Base-by-base conservation (phyloP, 2,329 filamentous ascomycete genomes). In the Ramichloridium luteum region DNA sequence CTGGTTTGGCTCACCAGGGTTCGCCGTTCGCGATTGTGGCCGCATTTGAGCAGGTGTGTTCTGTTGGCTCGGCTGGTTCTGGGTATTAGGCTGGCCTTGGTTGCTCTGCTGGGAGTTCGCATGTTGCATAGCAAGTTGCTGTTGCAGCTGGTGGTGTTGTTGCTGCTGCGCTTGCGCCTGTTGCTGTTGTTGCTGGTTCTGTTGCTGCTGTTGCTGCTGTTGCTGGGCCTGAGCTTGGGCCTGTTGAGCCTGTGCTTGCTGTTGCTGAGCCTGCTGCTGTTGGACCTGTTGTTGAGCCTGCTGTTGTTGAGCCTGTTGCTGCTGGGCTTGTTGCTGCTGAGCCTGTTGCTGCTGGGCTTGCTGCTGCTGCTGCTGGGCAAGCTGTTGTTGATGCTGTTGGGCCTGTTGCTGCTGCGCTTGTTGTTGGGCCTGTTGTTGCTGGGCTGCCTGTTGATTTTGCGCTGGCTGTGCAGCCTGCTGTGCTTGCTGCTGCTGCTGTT, bases 371-470 rank as follows among this genome's bases (percentile, higher is more conserved):
- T 43, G 39, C 16, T 45, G 31, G 13, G 46, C 29, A 28, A 47
- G 42, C 12, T 36, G 36, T 41, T 43, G 39, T 32, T 56, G 52
- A 16, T 50, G 53, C 16, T 46, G 47, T 39, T 56, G 53, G 16
- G 43, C 39, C 25, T 53, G 51, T 40, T 50, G 47, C 16, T 51
- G 50, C 18, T 55, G 53, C 25, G 73, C 61, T 23, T 23, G 58
- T 27, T 67, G 64, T 27, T 65, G 58, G 18, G 70, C 54, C 45
- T 72, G 70, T 36, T 68, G 65, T 31, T 54, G 31, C 37, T 41
- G 38, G 28, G 31, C 32, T 33, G 40, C 35, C 16, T 46, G 41
- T 26, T 23, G 20, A 23, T 56, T 50, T 28, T 53, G 43, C 30
- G 30, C 33, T 27, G 40, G 36, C 25, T 31, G 44, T 28, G 47